Evolutionary conservation across 192 early-diverging fungal species (phyloP), one percentile per base, ranked within the genome.

Genomic region (Oehlia diaphana): DNA sequence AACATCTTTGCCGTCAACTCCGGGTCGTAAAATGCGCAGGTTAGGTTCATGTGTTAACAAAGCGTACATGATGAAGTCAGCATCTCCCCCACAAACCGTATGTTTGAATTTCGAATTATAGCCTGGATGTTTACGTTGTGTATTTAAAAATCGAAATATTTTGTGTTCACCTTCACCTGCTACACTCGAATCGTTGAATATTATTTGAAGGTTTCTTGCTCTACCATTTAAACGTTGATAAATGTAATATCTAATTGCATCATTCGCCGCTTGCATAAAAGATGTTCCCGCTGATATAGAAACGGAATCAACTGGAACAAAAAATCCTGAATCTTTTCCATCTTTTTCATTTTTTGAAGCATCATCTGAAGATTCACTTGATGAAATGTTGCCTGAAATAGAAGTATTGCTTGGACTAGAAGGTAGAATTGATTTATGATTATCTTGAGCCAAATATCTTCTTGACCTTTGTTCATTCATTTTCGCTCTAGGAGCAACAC

Each of bases 151-250:
- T 50, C 62, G 47, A 70, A 78, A 78, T 0, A 78, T 16, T 39
- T 78, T 78, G 53, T 78, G 67, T 35, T 78, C 77, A 0, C 77
- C 77, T 78, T 78, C 77, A n/a, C 77, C 77, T 5, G 77, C 63
- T 10, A 78, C 77, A 35, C 2, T 69, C 6, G 77, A 78, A 62
- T 78, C 77, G 53, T 70, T 78, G 6, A 78, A 70, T 50, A 78
- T 78, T 19, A 78, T 70, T 70, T 78, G 77, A 50, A 78, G 26
- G 33, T 61, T 39, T 70, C 33, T 68, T 14, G 6, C 28, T 42
- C n/a, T 33, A 2, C 76, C 76, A 50, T 77, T 77, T 23, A 78
- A 70, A 26, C 65, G 63, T 70, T 78, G 77, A 39, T 69, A 78
- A 31, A 78, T 61, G 19, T 78, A 78, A 70, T 9, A 78, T 33